These are phyloP conservation scores for Monosporascus cannonballus DNA, from an alignment of 2,329 filamentous ascomycete genomes.

Conservation along the genomic window DNA sequence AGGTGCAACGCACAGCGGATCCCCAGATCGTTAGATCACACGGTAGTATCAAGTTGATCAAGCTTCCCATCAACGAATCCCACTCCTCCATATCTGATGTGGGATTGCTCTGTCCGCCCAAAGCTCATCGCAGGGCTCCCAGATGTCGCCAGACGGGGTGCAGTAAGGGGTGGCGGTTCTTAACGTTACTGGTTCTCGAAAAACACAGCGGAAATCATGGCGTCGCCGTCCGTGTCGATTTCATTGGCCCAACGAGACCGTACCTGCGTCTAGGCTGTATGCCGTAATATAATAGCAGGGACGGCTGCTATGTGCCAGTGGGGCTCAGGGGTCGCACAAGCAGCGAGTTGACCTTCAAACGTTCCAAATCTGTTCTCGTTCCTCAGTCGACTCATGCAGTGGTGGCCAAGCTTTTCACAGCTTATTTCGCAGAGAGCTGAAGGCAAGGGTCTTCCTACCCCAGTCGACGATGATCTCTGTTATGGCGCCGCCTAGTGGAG, in stretches of 20 bases:
- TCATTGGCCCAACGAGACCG: conserved; percentile 24
- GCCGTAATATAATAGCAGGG: neutral
- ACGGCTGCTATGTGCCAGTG: neutral
- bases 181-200: conserved; percentile 5
- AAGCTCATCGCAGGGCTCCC: neutral
- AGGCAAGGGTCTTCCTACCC: neutral
- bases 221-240: conserved; percentile 1
- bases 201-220: conserved; percentile 5
- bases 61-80: neutral
- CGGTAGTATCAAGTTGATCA: neutral
- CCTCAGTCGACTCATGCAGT: too few relatives aligned
- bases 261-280: conserved; percentile 23
- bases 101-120: neutral
- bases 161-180: neutral
- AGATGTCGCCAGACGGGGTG: neutral
- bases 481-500: conserved; percentile 11
- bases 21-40: neutral
- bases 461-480: neutral
- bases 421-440: too few relatives aligned
- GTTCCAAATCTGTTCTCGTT: too few relatives aligned
- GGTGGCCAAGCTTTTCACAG: too few relatives aligned
- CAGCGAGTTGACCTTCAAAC: neutral
- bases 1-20: neutral
- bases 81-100: neutral
- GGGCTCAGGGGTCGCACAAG: conserved; percentile 19